A percentile compares a stretch with the other conserved stretches of the same genome.
Conservation (phyloP, 2,329 filamentous ascomycete genomes). For the Domatiomyces globalis region DNA sequence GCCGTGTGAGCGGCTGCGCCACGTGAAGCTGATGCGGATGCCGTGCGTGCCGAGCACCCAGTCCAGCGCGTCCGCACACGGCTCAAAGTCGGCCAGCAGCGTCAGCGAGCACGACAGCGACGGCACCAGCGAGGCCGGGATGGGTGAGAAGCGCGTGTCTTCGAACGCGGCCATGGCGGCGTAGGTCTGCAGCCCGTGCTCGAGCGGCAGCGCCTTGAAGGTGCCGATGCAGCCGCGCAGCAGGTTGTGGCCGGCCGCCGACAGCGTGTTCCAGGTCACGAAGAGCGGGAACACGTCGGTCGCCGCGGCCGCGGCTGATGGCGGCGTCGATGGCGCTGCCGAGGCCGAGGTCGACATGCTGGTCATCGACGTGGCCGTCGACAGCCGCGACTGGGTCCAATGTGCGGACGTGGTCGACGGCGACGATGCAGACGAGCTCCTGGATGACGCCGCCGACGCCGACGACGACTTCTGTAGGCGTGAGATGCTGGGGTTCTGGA, state of each 20-base stretch:
- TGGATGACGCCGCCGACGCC: constrained; percentile 25
- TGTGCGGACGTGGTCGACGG: constrained; percentile 34
- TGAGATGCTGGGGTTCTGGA: constrained; percentile 20
- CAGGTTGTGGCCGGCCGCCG: constrained; percentile 44
- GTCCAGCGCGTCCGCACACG: constrained; percentile 57
- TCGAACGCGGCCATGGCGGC: constrained; percentile 65
- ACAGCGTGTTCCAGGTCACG: constrained; percentile 81
- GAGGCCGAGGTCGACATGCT: constrained; percentile 27
- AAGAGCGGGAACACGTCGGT: constrained; percentile 58
- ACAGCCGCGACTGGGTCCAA: constrained; percentile 32
- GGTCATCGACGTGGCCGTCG: constrained; percentile 27
- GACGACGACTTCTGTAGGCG: constrained; percentile 15
- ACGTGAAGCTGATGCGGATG: constrained; percentile 69
- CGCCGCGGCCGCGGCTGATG: constrained; percentile 24
- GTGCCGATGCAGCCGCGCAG: constrained; percentile 94
- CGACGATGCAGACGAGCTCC: constrained; percentile 26
- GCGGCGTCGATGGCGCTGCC: constrained; percentile 37
- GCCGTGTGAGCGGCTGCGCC: constrained; percentile 51
- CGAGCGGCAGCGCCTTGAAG: constrained; percentile 64
- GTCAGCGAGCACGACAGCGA: constrained; percentile 50
- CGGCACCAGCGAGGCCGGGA: constrained; percentile 35
- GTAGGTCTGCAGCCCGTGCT: constrained; percentile 61
- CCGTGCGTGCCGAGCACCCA: constrained; percentile 83
- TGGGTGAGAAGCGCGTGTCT: constrained; percentile 48
- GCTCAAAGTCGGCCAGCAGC: constrained; percentile 73